phyloP scores from a whole-genome alignment of 2,329 filamentous ascomycete genomes.

The Kalmusia sp. region DNA sequence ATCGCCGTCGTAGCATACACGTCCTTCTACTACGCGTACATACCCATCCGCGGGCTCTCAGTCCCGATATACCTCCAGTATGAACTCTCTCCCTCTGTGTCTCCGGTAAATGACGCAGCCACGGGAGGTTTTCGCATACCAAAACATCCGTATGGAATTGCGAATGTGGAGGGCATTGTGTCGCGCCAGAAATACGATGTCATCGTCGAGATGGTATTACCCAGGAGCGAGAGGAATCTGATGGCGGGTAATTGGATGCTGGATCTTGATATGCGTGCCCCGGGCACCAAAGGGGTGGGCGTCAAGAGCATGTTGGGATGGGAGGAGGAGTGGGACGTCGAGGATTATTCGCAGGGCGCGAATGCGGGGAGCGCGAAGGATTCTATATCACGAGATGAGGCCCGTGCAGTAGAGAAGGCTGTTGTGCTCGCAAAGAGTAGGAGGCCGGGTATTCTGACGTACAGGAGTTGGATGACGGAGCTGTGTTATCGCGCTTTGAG shows the following conservation, averaged over 20 bases:
- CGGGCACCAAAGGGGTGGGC: conserved; percentile 13
- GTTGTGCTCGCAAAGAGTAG: conserved; percentile 60
- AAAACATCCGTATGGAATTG: conserved; percentile 59
- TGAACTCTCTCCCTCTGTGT: conserved; percentile 45
- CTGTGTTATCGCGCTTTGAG: conserved; percentile 32
- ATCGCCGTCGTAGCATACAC: conserved; percentile 67
- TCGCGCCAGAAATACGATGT: conserved; percentile 86
- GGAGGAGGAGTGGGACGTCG: conserved; percentile 40
- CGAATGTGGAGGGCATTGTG: conserved; percentile 51
- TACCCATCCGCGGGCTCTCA: conserved; percentile 69
- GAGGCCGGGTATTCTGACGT: conserved; percentile 80
- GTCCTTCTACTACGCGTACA: conserved; percentile 72
- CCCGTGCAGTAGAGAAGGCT: conserved; percentile 19
- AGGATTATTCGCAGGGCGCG: conserved; percentile 28
- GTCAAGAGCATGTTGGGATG: conserved; percentile 33
- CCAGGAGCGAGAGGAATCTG: conserved; percentile 77
- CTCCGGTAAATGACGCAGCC: conserved; percentile 9
- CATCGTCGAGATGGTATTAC: conserved; percentile 75
- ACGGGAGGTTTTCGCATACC: conserved; percentile 7
- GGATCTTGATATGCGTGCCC: conserved; percentile 70
- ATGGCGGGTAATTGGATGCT: conserved; percentile 94
- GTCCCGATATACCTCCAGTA: conserved; percentile 72
- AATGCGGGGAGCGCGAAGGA: conserved; percentile 15
- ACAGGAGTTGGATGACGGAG: conserved; percentile 63
- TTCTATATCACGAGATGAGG: conserved; percentile 5